Base-by-base conservation (phyloP, 1,139 yeast genomes). In the Lodderomyces orthopsilosis region DNA sequence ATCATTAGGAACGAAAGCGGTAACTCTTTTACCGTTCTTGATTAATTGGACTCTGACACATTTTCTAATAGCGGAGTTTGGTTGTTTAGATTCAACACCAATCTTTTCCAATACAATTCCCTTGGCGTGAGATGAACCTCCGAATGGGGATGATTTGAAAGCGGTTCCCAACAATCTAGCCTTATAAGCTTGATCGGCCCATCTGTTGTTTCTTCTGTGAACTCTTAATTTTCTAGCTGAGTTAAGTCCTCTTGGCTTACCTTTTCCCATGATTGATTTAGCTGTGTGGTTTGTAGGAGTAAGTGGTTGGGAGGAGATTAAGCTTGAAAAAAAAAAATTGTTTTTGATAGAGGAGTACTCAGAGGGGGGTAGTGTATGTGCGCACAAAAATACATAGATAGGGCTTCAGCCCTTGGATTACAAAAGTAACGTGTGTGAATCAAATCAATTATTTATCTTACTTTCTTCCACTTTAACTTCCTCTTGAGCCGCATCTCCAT, bases 1-100 rank as follows among this genome's bases (percentile, higher is more conserved):
- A 79, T 94, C 99, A 70, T 93, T 93, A 78, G 99, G 98, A 73
- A 94, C 99, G 95, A 94, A 94, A 75, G 99, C 99, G 69, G 98
- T 93, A 65, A 94, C 98, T 83, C 89, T 93, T 88, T 93, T 93
- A 82, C 98, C 98, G 89, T 94, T 94, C 87, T 94, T 94, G 85
- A 93, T 93, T 74, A 94, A 88, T 83, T 93, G 98, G 57, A 94
- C 98, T 85, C 97, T 91, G 76, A 94, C 99, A 87, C 98, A 94
- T 85, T 94, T 94, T 88, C 98, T 93, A 72, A 93, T 93, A 79
- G 98, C 99, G 66, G 98, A 94, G 95, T 94, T 94, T 79, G 99
- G 99, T 83, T 94, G 99, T 83, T 94, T 94, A 75, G 99, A 95
- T 83, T 93, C 98, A 75, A 94, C 85, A 83, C 98, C 98, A 67